phyloP scores from a whole-genome alignment of 1,139 yeast genomes.

The Wickerhamomyces sp. region DNA sequence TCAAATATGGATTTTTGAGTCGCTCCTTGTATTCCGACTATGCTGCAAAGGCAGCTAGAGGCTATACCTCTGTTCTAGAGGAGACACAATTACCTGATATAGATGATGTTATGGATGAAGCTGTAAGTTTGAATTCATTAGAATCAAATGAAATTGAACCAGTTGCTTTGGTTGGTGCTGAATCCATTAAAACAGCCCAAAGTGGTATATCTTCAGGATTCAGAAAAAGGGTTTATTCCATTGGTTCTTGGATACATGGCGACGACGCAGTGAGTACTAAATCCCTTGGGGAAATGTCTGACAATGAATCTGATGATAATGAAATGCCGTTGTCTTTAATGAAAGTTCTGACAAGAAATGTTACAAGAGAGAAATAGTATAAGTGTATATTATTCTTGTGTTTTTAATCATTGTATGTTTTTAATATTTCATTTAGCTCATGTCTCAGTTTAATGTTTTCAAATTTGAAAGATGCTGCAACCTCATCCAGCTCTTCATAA shows the following conservation, averaged over 20 bases:
- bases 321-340: slow-evolving; percentile 34
- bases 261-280: slow-evolving; percentile 19
- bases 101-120: slow-evolving; percentile 12
- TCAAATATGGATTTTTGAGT: slow-evolving; percentile 45
- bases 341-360: slow-evolving; percentile 28
- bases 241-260: slow-evolving; percentile 26
- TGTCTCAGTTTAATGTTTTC: slow-evolving; percentile 20
- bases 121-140: neutral
- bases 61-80: slow-evolving; percentile 10
- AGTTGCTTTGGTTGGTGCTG: neutral
- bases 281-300: slow-evolving; percentile 24
- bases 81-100: neutral
- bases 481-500: slow-evolving; percentile 18
- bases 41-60: slow-evolving; percentile 34
- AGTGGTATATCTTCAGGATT: slow-evolving; percentile 25
- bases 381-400: no score
- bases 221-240: slow-evolving; percentile 30
- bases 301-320: slow-evolving; percentile 17
- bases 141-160: slow-evolving; percentile 1
- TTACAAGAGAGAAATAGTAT: neutral
- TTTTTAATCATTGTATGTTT: no score
- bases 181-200: neutral
- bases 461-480: slow-evolving; percentile 20
- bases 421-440: slow-evolving; percentile 17
- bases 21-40: slow-evolving; percentile 41